phyloP scores from a whole-genome alignment of 2,329 filamentous ascomycete species.

The Epichloe uncinata region DNA sequence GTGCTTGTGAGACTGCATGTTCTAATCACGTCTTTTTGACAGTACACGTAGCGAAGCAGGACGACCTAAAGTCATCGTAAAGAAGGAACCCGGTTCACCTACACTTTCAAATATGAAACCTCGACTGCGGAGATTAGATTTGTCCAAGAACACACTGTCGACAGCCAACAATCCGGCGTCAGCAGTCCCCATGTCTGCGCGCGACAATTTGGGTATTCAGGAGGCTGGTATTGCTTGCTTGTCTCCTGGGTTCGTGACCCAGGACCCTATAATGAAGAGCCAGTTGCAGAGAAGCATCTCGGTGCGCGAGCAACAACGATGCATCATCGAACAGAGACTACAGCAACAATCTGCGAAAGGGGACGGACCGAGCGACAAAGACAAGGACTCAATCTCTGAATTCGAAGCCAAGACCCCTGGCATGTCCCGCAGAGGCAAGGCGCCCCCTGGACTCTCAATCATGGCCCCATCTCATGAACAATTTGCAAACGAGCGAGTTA shows the following conservation, averaged over 20 bases:
- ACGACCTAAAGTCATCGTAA: conserved; percentile 75
- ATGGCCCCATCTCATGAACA: conserved; percentile 86
- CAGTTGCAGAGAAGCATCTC: conserved; percentile 89
- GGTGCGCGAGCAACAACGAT: conserved; percentile 84
- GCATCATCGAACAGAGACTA: conserved; percentile 83
- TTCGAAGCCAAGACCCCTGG: conserved; percentile 58
- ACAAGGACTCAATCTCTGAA: conserved; percentile 31
- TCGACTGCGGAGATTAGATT: conserved; percentile 51
- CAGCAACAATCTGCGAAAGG: conserved; percentile 79
- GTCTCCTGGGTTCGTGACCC: conserved; percentile 89
- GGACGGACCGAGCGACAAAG: conserved; percentile 48
- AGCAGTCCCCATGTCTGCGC: conserved; percentile 63
- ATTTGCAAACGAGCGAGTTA: conserved; percentile 87
- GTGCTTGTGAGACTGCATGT: neutral
- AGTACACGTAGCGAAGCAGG: conserved; percentile 30
- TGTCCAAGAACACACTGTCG: conserved; percentile 49
- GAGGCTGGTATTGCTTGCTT: conserved; percentile 89
- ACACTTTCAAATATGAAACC: conserved; percentile 61
- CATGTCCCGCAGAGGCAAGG: conserved; percentile 61
- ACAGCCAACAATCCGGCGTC: conserved; percentile 42
- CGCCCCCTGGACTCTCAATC: conserved; percentile 82
- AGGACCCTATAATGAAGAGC: conserved; percentile 93
- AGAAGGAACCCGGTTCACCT: conserved; percentile 89
- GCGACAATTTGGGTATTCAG: conserved; percentile 71
- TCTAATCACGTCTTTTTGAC: conserved; percentile 6